A percentile compares a stretch with the other conserved stretches of the same genome.
phyloP scores from a whole-genome alignment of 371 early-diverging fungal species.

The Batkoa obscura region DNA sequence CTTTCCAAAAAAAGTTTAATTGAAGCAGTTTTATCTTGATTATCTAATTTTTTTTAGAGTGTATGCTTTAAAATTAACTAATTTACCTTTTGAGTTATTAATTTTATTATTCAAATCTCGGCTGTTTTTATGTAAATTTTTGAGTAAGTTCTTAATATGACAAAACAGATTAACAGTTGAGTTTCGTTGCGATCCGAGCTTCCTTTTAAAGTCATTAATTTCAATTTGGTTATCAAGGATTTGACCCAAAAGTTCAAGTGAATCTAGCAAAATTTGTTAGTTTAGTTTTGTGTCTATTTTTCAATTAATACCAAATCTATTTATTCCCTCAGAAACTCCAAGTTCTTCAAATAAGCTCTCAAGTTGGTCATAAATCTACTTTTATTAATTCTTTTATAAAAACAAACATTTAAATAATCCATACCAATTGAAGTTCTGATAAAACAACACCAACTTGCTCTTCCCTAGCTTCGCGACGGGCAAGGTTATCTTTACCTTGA shows the following conservation, averaged over 20 bases:
- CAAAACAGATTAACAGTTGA: neutral
- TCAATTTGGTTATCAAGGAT: neutral
- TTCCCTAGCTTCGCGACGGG: neutral
- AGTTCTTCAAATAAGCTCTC: slow-evolving; percentile 1
- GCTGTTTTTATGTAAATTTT: neutral
- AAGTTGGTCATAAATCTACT: neutral
- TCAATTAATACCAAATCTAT: neutral
- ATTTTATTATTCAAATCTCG: neutral
- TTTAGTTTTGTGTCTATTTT: no score
- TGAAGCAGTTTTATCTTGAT: neutral
- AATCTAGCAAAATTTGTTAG: no score
- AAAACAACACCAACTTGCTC: neutral
- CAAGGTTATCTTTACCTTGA: neutral
- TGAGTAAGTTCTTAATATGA: neutral
- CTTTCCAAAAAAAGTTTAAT: neutral
- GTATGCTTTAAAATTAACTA: neutral
- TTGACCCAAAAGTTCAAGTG: neutral
- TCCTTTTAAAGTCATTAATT: neutral
- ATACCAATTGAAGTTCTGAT: slow-evolving; percentile 1
- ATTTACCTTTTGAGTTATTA: neutral
- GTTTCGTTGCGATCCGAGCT: neutral
- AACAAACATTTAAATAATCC: neutral
- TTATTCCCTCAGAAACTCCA: neutral
- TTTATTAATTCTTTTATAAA: neutral
- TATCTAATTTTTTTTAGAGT: no score